Percentiles rank a stretch among this genome's conserved stretches.
Conservation (phyloP, 805 yeast species). For the Monosporozyma unispora region DNA sequence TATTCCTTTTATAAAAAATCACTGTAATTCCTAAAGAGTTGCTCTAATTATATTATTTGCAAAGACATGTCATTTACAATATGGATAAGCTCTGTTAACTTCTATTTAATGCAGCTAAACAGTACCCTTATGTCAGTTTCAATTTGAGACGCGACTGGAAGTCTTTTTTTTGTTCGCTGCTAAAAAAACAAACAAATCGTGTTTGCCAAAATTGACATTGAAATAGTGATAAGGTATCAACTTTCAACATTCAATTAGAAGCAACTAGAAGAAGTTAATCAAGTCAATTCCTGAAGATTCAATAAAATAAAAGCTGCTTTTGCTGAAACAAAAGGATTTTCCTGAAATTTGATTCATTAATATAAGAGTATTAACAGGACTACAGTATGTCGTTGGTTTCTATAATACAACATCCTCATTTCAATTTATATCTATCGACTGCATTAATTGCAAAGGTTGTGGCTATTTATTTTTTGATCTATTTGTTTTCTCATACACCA, state of each 20-base stretch:
- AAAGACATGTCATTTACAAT: too few species aligned
- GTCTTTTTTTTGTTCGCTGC: background rate
- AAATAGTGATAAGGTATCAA: background rate
- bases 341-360: background rate
- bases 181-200: background rate
- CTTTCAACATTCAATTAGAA: background rate
- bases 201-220: background rate
- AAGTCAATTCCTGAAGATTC: background rate
- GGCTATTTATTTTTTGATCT: slow-evolving; percentile 33
- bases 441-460: slow-evolving; percentile 6
- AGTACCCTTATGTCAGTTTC: too few species aligned
- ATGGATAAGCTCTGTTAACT: too few species aligned
- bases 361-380: background rate
- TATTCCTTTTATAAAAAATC: background rate
- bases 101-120: too few species aligned
- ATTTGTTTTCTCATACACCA: slow-evolving; percentile 54
- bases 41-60: too few species aligned
- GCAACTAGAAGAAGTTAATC: background rate
- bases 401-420: slow-evolving; percentile 2
- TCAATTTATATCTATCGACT: slow-evolving; percentile 4
- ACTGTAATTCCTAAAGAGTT: background rate
- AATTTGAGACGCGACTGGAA: background rate
- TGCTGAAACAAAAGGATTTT: background rate
- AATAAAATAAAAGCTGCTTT: background rate
- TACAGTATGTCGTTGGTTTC: background rate